These are phyloP conservation scores for Cystoisospora suis DNA, from an alignment of 169 alveolate species.

Conservation along the genomic window DNA sequence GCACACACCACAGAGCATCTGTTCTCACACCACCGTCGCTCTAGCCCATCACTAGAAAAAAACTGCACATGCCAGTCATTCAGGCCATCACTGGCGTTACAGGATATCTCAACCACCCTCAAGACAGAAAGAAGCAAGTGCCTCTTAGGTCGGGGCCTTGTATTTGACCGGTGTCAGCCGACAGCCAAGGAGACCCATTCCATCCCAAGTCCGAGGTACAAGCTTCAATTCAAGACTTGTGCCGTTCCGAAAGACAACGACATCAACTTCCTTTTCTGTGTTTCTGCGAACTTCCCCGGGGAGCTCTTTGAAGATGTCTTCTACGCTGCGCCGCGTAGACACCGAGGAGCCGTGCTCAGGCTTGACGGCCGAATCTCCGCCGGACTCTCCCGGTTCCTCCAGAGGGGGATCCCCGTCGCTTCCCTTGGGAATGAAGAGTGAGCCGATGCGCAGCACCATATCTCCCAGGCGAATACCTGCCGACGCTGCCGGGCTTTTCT, in stretches of 20 bases:
- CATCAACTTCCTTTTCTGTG: neutral
- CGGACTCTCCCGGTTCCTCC: neutral
- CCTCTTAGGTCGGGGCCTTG: too few species aligned
- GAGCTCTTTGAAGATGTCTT: neutral
- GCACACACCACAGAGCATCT: too few species aligned
- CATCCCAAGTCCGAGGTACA: constrained; percentile 16
- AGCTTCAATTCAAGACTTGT: neutral
- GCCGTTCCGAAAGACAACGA: neutral
- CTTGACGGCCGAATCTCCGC: too few species aligned
- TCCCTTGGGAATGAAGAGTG: neutral
- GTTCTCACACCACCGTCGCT: too few species aligned
- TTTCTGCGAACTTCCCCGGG: neutral
- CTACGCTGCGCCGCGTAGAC: too few species aligned
- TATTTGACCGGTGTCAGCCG: neutral
- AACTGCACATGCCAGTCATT: too few species aligned
- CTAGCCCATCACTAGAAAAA: too few species aligned
- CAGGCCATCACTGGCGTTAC: too few species aligned
- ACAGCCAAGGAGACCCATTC: constrained; percentile 30
- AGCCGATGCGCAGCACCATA: neutral
- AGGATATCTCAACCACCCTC: too few species aligned
- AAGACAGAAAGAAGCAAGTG: too few species aligned
- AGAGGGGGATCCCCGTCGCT: neutral
- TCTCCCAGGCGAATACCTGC: constrained; percentile 17
- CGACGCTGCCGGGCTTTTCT: constrained; percentile 1
- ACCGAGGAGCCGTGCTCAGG: too few species aligned